These are phyloP conservation scores for Brassica juncea DNA, from an alignment of 345 rosid genomes.

Conservation along the genomic window DNA sequence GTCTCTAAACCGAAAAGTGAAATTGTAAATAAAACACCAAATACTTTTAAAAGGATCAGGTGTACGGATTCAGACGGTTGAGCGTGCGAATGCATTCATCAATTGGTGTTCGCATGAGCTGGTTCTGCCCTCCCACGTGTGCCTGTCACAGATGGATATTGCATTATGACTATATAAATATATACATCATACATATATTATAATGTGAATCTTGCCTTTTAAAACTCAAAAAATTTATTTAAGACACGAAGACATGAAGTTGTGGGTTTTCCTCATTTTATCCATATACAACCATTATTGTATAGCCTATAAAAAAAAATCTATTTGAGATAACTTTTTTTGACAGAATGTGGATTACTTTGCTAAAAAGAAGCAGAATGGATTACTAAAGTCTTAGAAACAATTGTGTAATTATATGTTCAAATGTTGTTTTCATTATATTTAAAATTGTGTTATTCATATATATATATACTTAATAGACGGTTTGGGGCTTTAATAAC, in stretches of 20 bases:
- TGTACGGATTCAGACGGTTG: constrained; percentile 27
- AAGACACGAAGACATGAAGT: background rate
- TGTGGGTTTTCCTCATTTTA: background rate
- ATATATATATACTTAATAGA: background rate
- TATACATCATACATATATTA: background rate
- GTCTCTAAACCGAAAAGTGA: background rate
- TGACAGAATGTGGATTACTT: background rate
- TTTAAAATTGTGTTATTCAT: background rate
- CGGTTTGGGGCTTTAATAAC: constrained; percentile 19
- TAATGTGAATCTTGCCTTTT: background rate
- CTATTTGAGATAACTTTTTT: background rate
- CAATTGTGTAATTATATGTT: background rate
- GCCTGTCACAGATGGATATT: constrained; percentile 18
- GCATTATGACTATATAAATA: background rate
- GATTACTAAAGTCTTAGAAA: background rate
- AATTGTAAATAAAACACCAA: background rate
- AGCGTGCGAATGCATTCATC: constrained; percentile 33
- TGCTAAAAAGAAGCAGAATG: background rate
- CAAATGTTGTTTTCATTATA: background rate
- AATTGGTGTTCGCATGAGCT: constrained; percentile 36
- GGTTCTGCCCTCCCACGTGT: constrained; percentile 33
- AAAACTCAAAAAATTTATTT: background rate
- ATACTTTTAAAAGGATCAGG: constrained; percentile 10
- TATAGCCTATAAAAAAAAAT: background rate
- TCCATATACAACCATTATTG: background rate